Conservation (phyloP, 305 asterid species). For the Fraxinus albicans region DNA sequence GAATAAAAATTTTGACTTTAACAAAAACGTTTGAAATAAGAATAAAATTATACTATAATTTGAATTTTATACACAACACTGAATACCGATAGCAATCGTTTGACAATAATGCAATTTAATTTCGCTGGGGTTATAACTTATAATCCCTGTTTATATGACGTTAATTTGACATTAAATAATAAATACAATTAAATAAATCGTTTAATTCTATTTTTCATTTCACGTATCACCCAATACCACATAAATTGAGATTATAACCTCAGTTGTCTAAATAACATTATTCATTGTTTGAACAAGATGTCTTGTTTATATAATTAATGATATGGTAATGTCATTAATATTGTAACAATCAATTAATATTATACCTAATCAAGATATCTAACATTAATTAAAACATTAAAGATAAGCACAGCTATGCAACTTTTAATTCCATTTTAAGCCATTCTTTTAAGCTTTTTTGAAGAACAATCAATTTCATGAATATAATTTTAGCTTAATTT, state of each 20-base stretch:
- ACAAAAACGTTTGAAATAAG: neutral
- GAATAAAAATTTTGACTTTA: conserved; percentile 39
- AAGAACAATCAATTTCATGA: neutral
- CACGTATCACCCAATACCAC: no score
- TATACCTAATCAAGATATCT: neutral
- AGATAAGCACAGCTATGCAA: neutral
- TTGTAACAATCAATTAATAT: neutral
- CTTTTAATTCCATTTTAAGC: neutral
- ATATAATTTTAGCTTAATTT: neutral
- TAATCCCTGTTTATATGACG: no score
- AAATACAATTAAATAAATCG: no score
- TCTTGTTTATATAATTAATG: neutral
- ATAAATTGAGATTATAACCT: no score
- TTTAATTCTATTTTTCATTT: no score
- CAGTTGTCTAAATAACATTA: no score
- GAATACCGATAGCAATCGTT: neutral
- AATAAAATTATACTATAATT: neutral
- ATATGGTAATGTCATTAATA: neutral
- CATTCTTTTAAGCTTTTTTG: neutral
- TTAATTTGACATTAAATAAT: no score
- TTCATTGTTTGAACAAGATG: neutral
- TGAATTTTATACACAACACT: neutral
- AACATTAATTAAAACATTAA: neutral
- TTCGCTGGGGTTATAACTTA: no score
- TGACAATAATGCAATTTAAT: neutral